A percentile compares a stretch with the other conserved stretches of the same genome.
Conservation (phyloP, 495 filamentous ascomycete species). For the Hypomontagnella submonticulosa region DNA sequence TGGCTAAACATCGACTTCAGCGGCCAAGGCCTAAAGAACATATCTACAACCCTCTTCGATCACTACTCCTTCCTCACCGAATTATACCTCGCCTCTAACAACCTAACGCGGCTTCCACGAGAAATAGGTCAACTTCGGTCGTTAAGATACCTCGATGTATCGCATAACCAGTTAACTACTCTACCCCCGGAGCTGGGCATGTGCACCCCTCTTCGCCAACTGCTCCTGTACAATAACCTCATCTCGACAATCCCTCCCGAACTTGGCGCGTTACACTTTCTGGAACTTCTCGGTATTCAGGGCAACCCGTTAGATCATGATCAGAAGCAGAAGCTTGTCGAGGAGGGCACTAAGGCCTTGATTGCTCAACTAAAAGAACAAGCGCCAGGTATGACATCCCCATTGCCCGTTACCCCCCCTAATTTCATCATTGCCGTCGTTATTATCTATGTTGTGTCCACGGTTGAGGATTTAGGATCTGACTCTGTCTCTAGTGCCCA, state of each 20-base stretch:
- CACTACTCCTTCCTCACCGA: constrained; percentile 86
- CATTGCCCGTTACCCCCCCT: not conserved
- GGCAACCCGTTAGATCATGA: constrained; percentile 84
- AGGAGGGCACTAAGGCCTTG: constrained; percentile 85
- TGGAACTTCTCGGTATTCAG: constrained; percentile 91
- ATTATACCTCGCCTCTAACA: constrained; percentile 92
- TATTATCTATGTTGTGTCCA: too few species aligned
- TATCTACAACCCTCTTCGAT: constrained; percentile 79
- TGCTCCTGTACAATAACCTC: constrained; percentile 89
- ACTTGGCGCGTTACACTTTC: constrained; percentile 83
- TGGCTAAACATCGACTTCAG: constrained; percentile 94
- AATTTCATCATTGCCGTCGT: not conserved
- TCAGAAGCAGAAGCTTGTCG: constrained; percentile 79
- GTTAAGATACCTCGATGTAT: constrained; percentile 83
- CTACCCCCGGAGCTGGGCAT: constrained; percentile 95
- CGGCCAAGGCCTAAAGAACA: constrained; percentile 86
- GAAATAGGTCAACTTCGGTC: constrained; percentile 82
- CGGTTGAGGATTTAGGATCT: constrained; percentile 10
- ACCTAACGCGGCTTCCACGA: constrained; percentile 77
- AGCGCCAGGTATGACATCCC: constrained; percentile 75
- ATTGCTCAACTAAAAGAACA: constrained; percentile 84
- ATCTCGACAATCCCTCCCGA: constrained; percentile 84
- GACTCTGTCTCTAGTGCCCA: constrained; percentile 62
- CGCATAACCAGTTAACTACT: constrained; percentile 83
- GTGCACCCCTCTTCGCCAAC: constrained; percentile 83